These are phyloP conservation scores for Bolboschoenoplectus hybrid DNA, from an alignment of 202 grass and related monocot genomes.

Conservation along the genomic window DNA sequence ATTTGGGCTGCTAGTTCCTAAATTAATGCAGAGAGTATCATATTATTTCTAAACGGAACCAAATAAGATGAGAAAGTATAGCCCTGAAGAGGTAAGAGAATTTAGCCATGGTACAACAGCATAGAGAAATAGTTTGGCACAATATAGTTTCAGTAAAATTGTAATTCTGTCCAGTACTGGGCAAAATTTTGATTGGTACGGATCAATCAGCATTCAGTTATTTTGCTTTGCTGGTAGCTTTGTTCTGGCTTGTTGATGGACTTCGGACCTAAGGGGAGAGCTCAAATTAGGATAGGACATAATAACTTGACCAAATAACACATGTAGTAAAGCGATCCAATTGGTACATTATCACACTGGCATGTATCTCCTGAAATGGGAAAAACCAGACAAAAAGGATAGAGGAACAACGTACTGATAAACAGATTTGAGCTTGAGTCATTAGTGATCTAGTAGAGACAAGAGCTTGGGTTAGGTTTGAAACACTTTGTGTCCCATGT, in stretches of 20 bases:
- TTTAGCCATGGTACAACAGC: constrained; percentile 15
- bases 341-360: not conserved
- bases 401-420: constrained; percentile 65
- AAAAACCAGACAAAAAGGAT: constrained; percentile 33
- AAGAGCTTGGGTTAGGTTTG: constrained; percentile 70
- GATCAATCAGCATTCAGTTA: constrained; percentile 15
- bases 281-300: constrained; percentile 27
- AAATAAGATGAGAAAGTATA: constrained; percentile 6
- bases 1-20: constrained; percentile 73
- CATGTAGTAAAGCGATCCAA: constrained; percentile 26
- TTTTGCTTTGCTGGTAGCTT: not conserved
- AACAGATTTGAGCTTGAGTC: constrained; percentile 62
- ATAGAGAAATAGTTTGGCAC: not conserved
- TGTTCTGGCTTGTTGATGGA: constrained; percentile 22
- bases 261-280: constrained; percentile 30
- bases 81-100: not conserved
- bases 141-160: constrained; percentile 11
- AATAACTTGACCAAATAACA: constrained; percentile 28
- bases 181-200: not conserved
- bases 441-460: constrained; percentile 67
- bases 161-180: not conserved
- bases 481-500: constrained; percentile 64
- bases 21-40: constrained; percentile 6
- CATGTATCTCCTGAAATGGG: constrained; percentile 15
- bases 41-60: not conserved